Base-by-base conservation (phyloP, 148 eudicot species). In the Fagopyrum esculentum region DNA sequence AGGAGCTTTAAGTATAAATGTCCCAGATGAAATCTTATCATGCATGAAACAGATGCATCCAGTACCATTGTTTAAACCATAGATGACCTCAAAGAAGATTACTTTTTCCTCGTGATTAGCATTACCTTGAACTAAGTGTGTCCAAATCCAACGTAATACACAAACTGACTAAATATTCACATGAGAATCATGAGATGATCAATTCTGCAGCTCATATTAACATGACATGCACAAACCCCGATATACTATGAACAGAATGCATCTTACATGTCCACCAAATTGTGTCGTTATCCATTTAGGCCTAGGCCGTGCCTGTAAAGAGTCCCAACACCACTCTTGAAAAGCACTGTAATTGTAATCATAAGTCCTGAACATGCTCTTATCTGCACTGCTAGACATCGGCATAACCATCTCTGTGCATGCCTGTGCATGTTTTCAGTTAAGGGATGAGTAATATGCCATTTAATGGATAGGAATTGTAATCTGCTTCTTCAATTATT, bases 371-470 rank as follows among this genome's bases (percentile, higher is more conserved):
- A 89, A 93, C 95, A 93, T 93, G 78, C 98, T 93, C 22, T 81
- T 84, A 11, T 83, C 63, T 45, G 69, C 84, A 80, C 81, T 85
- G 59, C 91, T 91, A n/a, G 97, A 82, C 85, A 86, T 84, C 77
- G 98, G 98, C 98, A 93, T 93, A 57, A 93, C 88, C 98, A 93
- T 93, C 84, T 93, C 98, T 43, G 97, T 89, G 81, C 98, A 93
- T 69, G 97, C 98, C 98, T 93, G 83, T 46, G 43, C 8, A 8
- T 40, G 71, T 40, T 49, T 49, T 43, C 71, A 35, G 71, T 66
- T 10, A 17, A n/a, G 9, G 71, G 30, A 66, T 63, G 45, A 63
- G n/a, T 9, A 35, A 19, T 66, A 66, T 35, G 71, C 15, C 47
- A 40, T 4, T 30, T 43, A 66, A 9, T 35, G 46, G 47, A 66